phyloP scores from a whole-genome alignment of 306 rosid species.

The Sechiopsis laciniata region DNA sequence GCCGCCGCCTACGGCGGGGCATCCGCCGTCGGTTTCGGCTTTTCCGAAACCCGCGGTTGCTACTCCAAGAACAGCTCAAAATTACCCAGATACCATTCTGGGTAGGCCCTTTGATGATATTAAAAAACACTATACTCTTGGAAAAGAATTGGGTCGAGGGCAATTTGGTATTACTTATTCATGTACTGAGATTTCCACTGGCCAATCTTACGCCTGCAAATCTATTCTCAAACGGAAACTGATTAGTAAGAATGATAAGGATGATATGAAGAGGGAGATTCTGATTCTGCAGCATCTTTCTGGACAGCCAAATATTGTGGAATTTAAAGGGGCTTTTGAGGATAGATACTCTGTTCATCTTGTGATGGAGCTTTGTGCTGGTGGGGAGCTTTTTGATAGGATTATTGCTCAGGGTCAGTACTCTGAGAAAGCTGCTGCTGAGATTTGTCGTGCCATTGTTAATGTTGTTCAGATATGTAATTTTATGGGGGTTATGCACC shows the following conservation, averaged over 20 bases:
- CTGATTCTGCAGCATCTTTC: conserved; percentile 87
- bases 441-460: conserved; percentile 54
- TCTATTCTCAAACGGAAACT: conserved; percentile 79
- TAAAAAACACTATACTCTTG: conserved; percentile 50
- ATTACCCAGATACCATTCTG: conserved; percentile 40
- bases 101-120: conserved; percentile 66
- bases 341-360: conserved; percentile 74
- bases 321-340: conserved; percentile 71
- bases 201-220: conserved; percentile 62
- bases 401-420: conserved; percentile 76
- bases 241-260: conserved; percentile 50
- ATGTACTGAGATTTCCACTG: conserved; percentile 65
- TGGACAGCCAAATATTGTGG: conserved; percentile 78
- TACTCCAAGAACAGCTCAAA: conserved; percentile 28
- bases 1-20: conserved; percentile 22
- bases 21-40: conserved; percentile 22
- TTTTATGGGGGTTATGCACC: conserved; percentile 85
- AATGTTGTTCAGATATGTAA: conserved; percentile 83
- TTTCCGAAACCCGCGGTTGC: conserved; percentile 28
- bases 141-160: conserved; percentile 82
- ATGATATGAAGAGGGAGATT: conserved; percentile 77
- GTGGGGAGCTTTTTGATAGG: conserved; percentile 83
- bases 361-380: conserved; percentile 90
- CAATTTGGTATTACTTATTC: conserved; percentile 82
- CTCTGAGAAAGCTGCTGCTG: conserved; percentile 77